Base-by-base conservation (phyloP, 1,139 yeast genomes). In the Candida pseudoviswanathii region DNA sequence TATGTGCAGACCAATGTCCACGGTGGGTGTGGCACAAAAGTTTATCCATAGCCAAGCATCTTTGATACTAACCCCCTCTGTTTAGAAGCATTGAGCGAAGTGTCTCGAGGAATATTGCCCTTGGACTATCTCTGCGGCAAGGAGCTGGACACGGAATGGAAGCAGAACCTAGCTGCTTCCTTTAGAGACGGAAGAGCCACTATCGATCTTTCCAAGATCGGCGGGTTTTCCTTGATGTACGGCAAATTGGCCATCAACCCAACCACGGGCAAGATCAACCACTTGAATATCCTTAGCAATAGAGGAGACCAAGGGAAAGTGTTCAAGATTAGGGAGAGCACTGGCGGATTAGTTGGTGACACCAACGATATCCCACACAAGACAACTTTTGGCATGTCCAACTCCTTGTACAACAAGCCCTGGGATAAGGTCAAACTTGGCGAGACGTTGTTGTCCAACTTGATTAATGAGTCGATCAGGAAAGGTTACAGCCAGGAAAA, bases 151-250 rank as follows among this genome's bases (percentile, higher is more conserved):
- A 73, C 71, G 1, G 75, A 73, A 48, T 78, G 89, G 94, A 75
- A 65, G 47, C 54, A 62, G 0, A 66, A 68, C 22, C 54, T 81
- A 7, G 63, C 65, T 9, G 39, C 57, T 2, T 54, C 64, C 7
- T 64, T 73, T 16, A 59, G 72, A 2, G 57, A 66, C 11, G 45
- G 59, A 33, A 24, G 54, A 51, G 43, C 41, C 3, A 51, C 58
- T 11, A 58, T 63, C 4, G 67, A 69, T 31, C 65, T 89, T 29
- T 59, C 65, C 6, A 67, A 74, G 34, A 81, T 91, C 21, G 97
- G 96, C 0, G 96, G 96, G n/a, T 92, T 92, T 65, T 84, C 88
- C 5, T 70, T 94, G 54, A 66, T 94, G 40, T 87, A 85, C 63
- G 98, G 97, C 0, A 74, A 77, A 45, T 63, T 85, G 7, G 55